Base-by-base conservation (phyloP, 306 rosid genomes). In the Trifolium dubium region DNA sequence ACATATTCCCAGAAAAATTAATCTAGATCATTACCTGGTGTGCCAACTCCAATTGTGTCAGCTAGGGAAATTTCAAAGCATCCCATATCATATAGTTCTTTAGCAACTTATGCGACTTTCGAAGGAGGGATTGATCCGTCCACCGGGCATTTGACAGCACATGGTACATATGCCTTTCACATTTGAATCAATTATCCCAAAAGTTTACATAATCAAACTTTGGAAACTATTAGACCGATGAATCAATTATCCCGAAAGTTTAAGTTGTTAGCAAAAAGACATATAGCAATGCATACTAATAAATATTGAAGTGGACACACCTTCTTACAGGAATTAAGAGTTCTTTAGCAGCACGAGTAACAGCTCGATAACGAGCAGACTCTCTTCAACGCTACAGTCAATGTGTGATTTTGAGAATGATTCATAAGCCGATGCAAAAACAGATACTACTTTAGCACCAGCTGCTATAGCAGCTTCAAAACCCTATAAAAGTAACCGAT, bases 11-110 rank as follows among this genome's bases (percentile, higher is more conserved):
- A 40, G 4, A 40, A 18, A 9, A 66, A 12, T 34, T 14, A 39
- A 43, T 72, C 58, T 10, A 80, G 40, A 40, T 53, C 18, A 12
- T 76, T 88, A 89, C 98, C 97, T 78, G 96, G 98, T 29, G 96
- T 91, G 82, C 86, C 96, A 32, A 89, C 91, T 67, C 98, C 98
- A 18, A 86, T 89, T 61, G 98, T 93, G 92, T 93, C 97, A 59
- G 81, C 98, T 37, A 93, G 97, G 77, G 98, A 93, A 81, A 93
- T 91, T 75, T 93, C 98, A 77, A 88, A 93, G 89, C 98, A 93
- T 31, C 98, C 98, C 97, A 92, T 92, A 64, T 93, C 90, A 64
- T 88, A 77, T 30, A 93, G 85, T 79, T 89, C 89, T 79, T 89
- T 93, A 61, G 98, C 97, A 32, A 93, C 92, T 72, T 88, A 86